Evolutionary conservation across 208 protist genomes (phyloP), one percentile per base, ranked within the genome.

Genomic region (Angomonas desouzai): DNA sequence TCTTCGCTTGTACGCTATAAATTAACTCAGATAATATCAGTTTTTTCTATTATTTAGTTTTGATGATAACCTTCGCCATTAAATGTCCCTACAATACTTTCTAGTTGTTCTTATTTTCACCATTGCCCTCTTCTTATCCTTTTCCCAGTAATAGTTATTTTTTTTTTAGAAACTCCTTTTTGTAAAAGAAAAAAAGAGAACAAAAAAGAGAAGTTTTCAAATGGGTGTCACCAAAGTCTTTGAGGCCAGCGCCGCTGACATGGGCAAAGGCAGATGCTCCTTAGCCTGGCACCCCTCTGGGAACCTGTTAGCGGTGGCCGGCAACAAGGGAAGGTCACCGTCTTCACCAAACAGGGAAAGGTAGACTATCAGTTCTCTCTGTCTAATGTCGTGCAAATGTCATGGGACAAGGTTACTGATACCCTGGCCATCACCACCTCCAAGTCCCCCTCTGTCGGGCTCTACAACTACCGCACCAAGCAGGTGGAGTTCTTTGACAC

Each of bases 401-500:
- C 81, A 28, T 99, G 97, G 96, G 94, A 98, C 64, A 29, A 29
- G 38, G 81, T 38, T 68, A 66, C 76, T n/a, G 92, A 97, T 56
- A 77, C 80, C 2, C 69, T 99, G 7, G 96, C 93, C 16, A 56
- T 98, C 33, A 74, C 98, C 51, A 90, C 93, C 27, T 51, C 81
- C 25, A 66, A 70, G 11, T 84, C 73, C 0, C 68, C 70, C 28
- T 68, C 72, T 16, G 68, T 99, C 1, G 76, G 85, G 11, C 60
- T 99, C 27, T 97, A 88, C 76, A 85, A 91, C 29, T 58, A 83
- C 27, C 74, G 82, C 48, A 87, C 80, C 0, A 65, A 74, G 18
- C 79, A 89, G 40, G 45, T 79, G 0, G 82, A 96, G 20, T 72
- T 40, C 1, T 56, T 98, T 0, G 96, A 99, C 56, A 88, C 81